Evolutionary conservation across 495 filamentous ascomycete species (phyloP).

Genomic region (Pseudotulostoma volvatum): DNA sequence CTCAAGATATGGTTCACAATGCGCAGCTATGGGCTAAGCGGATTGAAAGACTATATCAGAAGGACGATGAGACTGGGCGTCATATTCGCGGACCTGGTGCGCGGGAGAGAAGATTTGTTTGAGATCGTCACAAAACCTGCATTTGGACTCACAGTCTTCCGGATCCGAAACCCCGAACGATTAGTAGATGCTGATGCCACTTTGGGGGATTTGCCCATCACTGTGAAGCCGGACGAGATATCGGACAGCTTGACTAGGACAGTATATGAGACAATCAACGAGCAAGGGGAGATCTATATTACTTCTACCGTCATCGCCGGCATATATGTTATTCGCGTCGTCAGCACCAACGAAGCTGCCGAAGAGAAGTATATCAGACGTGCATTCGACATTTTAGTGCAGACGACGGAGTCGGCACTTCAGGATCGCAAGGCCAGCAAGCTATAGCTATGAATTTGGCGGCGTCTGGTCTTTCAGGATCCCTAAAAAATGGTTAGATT

Average conservation of each 20-base stretch:
- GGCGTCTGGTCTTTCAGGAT: too few species aligned
- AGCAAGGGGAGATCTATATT: conserved; percentile 63
- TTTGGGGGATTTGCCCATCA: neutral
- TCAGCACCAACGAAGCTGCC: conserved; percentile 50
- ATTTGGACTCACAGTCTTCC: conserved; percentile 72
- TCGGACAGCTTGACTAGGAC: conserved; percentile 55
- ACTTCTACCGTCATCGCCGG: conserved; percentile 66
- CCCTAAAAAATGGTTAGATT: too few species aligned
- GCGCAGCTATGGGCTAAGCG: conserved; percentile 65
- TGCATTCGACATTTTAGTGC: conserved; percentile 66
- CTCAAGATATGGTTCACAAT: conserved; percentile 97
- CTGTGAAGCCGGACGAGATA: conserved; percentile 28
- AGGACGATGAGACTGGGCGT: conserved; percentile 51
- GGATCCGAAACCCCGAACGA: conserved; percentile 19
- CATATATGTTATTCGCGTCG: conserved; percentile 64
- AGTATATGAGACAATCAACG: conserved; percentile 64
- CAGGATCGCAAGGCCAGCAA: too few species aligned
- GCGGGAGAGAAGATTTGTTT: conserved; percentile 53
- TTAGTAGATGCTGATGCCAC: conserved; percentile 7
- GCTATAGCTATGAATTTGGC: too few species aligned
- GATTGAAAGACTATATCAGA: conserved; percentile 58
- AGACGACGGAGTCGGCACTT: conserved; percentile 45
- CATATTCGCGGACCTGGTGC: conserved; percentile 44
- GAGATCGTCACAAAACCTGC: conserved; percentile 56
- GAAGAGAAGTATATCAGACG: conserved; percentile 55